Evolutionary conservation across 768 basidiomycete species (phyloP).

Genomic region (Suillus brevipes): DNA sequence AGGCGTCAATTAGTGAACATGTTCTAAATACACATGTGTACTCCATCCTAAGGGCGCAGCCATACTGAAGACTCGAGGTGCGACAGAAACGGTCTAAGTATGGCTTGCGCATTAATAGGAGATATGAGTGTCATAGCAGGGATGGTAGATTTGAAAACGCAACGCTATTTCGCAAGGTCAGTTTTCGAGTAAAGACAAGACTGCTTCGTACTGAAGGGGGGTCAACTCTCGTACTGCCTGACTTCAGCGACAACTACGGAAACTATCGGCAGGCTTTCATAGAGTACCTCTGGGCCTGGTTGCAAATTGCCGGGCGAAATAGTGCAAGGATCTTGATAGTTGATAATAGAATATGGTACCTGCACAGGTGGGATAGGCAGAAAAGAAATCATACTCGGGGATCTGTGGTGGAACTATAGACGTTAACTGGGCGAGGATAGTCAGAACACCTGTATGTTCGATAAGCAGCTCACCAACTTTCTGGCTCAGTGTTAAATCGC

Average conservation of each 20-base stretch:
- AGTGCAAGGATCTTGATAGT: background rate
- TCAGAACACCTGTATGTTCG: background rate
- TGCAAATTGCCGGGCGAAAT: constrained; percentile 4
- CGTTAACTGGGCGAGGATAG: background rate
- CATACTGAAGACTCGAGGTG: background rate
- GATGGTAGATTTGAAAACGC: too few species aligned
- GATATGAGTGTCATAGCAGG: background rate
- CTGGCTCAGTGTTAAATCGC: background rate
- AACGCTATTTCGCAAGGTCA: too few species aligned
- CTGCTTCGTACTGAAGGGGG: too few species aligned
- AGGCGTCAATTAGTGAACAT: too few species aligned
- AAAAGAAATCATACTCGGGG: background rate
- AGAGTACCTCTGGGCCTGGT: constrained; percentile 7
- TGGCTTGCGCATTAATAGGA: background rate
- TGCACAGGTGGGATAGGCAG: background rate
- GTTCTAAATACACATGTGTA: background rate
- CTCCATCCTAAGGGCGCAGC: background rate
- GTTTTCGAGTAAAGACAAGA: background rate
- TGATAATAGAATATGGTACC: background rate
- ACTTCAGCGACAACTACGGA: constrained; percentile 17
- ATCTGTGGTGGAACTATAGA: background rate
- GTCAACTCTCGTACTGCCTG: constrained; percentile 14
- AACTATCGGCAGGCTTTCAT: constrained; percentile 11
- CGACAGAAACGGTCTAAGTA: background rate
- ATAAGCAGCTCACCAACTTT: background rate